Evolutionary conservation across 805 yeast genomes (phyloP), one percentile per base, ranked within the genome.

Genomic region (Ogataea trehaloabstinens): DNA sequence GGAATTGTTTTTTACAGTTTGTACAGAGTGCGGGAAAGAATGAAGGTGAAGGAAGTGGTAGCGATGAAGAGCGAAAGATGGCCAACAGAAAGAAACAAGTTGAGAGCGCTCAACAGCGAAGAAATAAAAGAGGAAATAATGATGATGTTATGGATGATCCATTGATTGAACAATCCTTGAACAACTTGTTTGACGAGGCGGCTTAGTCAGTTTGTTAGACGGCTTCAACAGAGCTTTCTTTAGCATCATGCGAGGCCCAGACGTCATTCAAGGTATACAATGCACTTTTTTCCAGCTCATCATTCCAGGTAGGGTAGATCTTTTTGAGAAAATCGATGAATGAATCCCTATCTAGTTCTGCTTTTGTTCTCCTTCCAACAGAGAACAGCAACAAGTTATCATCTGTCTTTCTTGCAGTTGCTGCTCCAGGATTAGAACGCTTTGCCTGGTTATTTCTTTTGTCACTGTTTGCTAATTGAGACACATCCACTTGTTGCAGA

Each of bases 1-100:
- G 95, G 46, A 79, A 84, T 18, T 80, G 88, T 19, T 74, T 90
- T 62, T 62, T 87, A 43, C 93, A 85, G 44, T 78, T 87, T 57
- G 70, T 90, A n/a, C 48, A 49, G 22, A 43, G 76, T 39, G 76
- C 84, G 16, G 79, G 78, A 45, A 77, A 69, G 49, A 15, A 11
- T 15, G 63, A 62, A 27, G 31, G 35, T 4, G 41, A 40, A 21
- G 46, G 69, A 63, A 35, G 39, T 17, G 43, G 31, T 10, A 28
- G 32, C 19, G 72, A 70, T 21, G 74, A 65, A 20, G 69, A 60
- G 35, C 47, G 52, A 27, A 59, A 52, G 37, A 46, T 51, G 21
- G 76, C 64, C 55, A 68, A 60, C 41, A 72, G 78, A 56, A 72
- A 64, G 53, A 76, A 67, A 60, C 83, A 68, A 64, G 63, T 74